These are phyloP conservation scores for Xylariaceae sp. DNA, from an alignment of 2,329 filamentous ascomycete genomes.

Conservation along the genomic window DNA sequence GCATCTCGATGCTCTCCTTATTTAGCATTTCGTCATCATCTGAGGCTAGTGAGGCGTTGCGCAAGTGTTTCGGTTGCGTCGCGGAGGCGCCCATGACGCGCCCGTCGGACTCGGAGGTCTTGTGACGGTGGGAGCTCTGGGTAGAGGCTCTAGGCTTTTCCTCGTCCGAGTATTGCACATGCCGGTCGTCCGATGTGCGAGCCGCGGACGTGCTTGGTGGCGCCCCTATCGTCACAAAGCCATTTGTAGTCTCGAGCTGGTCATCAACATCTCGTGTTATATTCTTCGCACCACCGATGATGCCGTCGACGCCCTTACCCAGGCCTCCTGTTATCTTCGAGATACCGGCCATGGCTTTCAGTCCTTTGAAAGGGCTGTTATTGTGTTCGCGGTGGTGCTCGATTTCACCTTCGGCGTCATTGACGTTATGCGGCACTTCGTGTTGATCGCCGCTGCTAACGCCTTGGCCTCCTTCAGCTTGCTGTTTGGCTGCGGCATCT, in stretches of 20 bases:
- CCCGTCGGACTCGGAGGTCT: conserved; percentile 19
- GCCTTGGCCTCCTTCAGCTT: conserved; percentile 46
- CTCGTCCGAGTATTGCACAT: conserved; percentile 30
- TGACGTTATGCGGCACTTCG: conserved; percentile 47
- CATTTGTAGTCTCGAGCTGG: conserved; percentile 50
- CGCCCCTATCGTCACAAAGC: conserved; percentile 39
- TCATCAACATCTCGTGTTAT: conserved; percentile 46
- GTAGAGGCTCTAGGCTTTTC: conserved; percentile 29
- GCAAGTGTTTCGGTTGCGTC: conserved; percentile 28
- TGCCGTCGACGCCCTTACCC: conserved; percentile 39
- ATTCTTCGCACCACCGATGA: conserved; percentile 41
- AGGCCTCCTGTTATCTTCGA: conserved; percentile 46
- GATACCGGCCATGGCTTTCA: conserved; percentile 33
- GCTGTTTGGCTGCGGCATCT: conserved; percentile 44
- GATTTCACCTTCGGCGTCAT: conserved; percentile 34
- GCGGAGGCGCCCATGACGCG: conserved; percentile 26
- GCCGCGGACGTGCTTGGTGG: conserved; percentile 19
- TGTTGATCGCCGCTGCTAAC: conserved; percentile 48
- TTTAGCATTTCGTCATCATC: conserved; percentile 33
- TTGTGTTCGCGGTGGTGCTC: conserved; percentile 13
- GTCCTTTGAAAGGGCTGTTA: conserved; percentile 19
- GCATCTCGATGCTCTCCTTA: conserved; percentile 30
- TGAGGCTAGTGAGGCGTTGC: conserved; percentile 35
- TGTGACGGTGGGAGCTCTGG: conserved; percentile 17
- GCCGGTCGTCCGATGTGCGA: conserved; percentile 26